A percentile compares a stretch with the other conserved stretches of the same genome.
Conservation (phyloP, 2,329 filamentous ascomycete species). For the Ilyonectria sp. region DNA sequence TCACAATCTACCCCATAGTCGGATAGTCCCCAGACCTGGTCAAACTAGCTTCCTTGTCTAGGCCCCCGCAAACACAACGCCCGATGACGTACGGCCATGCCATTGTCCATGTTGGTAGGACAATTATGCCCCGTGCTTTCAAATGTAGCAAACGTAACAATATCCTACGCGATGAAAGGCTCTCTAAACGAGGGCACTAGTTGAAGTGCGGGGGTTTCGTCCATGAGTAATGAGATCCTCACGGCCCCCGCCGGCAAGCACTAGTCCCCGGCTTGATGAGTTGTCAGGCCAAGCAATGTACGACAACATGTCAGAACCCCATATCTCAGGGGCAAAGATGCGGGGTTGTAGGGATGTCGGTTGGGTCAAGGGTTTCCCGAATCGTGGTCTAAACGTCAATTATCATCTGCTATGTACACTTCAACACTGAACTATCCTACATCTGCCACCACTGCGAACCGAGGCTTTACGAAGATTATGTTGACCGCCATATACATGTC, state of each 20-base stretch:
- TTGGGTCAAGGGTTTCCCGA: background rate
- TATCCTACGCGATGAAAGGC: background rate
- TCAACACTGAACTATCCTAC: background rate
- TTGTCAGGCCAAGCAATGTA: background rate
- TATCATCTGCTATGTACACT: background rate
- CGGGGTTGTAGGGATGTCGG: background rate
- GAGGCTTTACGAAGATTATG: background rate
- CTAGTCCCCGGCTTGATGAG: background rate
- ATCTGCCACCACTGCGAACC: background rate
- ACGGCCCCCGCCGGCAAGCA: constrained; percentile 5
- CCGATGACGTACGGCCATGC: background rate
- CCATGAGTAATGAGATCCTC: constrained; percentile 11
- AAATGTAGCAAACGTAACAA: background rate
- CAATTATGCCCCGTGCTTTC: background rate
- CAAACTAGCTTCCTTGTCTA: background rate
- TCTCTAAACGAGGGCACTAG: background rate
- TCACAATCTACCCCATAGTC: background rate
- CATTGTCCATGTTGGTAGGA: background rate
- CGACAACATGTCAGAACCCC: background rate
- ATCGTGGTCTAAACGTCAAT: background rate
- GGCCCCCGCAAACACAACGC: background rate
- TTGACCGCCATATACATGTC: background rate
- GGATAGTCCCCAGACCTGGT: background rate
- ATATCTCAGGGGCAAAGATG: background rate
- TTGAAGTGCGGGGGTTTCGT: background rate